Evolutionary conservation across 768 basidiomycete genomes (phyloP), one percentile per base, ranked within the genome.

Genomic region (Lactarius psammicola): DNA sequence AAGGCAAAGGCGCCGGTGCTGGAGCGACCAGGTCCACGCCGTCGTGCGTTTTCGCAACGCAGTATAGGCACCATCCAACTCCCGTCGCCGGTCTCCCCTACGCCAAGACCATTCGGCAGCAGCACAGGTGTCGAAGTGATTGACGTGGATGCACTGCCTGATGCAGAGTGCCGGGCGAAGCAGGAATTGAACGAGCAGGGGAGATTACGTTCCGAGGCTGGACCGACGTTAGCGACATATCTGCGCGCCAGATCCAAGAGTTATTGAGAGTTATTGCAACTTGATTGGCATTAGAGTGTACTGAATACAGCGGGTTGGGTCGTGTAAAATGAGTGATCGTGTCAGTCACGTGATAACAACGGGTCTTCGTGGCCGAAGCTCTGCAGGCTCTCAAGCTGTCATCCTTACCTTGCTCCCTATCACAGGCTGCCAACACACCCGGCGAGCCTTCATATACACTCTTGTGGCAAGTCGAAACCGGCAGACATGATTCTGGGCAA

Each of bases 231-330:
- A 9, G n/a, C 30, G 33, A 44, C 51, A 18, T 46, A 58, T 53
- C 26, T 58, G 33, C 65, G 68, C 55, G 66, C 63, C 15, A 59
- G 68, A 28, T 69, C 68, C 26, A 64, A 63, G 49, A 69, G 68
- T 40, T 69, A 49, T 20, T 69, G 62, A 69, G 36, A 31, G 31
- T 38, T 28, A 42, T 56, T 54, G 31, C 4, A 26, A 40, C 46
- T 54, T 42, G 15, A 18, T 42, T 46, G 20, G n/a, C 7, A 5
- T 23, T 46, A 23, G 44, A 46, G 2, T 49, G 2, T 49, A 49
- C 46, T 5, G 9, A 46, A 46, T 46, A 23, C 38, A 20, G n/a
- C n/a, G n/a, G n/a, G n/a, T n/a, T n/a, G n/a, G n/a, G n/a, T n/a
- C n/a, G n/a, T n/a, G n/a, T 46, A 44, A 5, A 17, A 13, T 13